Evolutionary conservation across 2,329 filamentous ascomycete genomes (phyloP), one percentile per base, ranked within the genome.

Genomic region (Colletotrichum graminicola): DNA sequence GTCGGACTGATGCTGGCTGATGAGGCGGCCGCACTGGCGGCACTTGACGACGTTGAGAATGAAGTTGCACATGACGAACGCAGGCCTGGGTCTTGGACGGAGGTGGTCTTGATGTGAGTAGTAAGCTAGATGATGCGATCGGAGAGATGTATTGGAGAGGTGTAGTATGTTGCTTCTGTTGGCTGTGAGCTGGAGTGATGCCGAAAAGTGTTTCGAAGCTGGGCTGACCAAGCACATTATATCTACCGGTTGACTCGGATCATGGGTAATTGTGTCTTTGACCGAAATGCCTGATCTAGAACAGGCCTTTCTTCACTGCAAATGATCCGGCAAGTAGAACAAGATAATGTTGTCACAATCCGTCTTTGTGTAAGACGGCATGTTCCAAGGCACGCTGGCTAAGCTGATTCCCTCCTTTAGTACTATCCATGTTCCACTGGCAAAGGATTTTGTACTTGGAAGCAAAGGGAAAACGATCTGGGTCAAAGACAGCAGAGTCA

Each of bases 41-140:
- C 70, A 72, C 56, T 66, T 65, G 16, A 67, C 70, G 41, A 72
- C 56, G 56, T 62, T 52, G 54, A 49, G n/a, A 16, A 72, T n/a
- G 60, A 62, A 72, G 26, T 72, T 72, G 61, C 70, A 72, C 70
- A 72, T 72, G 32, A 14, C 41, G 54, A 14, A 11, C 29, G 16
- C 51, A 11, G 43, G 43, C 7, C 43, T 12, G 36, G 18, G 8
- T 14, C 4, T 18, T 18, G 39, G 39, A 41, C 14, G 1, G 14
- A 16, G 12, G 2, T 11, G 6, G 39, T 18, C 14, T 18, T 41
- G 6, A 5, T 39, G 59, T 7, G 16, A n/a, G 45, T 39, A 6
- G 1, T 14, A 3, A n/a, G 29, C 11, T 3, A 8, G 7, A n/a
- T 1, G 41, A 11, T 23, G 18, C 18, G 3, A 16, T 14, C 11